phyloP scores from a whole-genome alignment of 169 alveolate species.

The Theileria parva region DNA sequence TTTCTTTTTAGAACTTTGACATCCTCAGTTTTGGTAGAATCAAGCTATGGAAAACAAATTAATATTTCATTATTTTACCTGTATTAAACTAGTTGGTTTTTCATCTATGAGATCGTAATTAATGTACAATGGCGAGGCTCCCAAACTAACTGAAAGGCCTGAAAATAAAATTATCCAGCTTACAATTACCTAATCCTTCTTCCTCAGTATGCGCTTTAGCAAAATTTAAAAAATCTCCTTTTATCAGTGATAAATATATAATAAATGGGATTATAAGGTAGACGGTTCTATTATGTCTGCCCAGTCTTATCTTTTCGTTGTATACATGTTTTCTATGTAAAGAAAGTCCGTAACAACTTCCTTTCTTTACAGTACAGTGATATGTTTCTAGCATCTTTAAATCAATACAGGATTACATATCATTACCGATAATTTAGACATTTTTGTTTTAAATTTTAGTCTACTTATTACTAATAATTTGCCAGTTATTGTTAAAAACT shows the following conservation, averaged over 20 bases:
- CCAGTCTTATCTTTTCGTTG: background rate
- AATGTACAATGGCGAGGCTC: conserved; percentile 11
- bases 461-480: background rate
- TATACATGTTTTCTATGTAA: conserved; percentile 17
- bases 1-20: background rate
- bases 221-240: background rate
- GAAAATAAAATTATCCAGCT: background rate
- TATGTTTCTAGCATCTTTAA: conserved; percentile 5
- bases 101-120: conserved; percentile 2
- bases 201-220: background rate
- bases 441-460: background rate
- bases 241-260: background rate
- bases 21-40: background rate
- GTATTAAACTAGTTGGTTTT: background rate
- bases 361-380: background rate
- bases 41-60: background rate
- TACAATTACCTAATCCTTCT: background rate
- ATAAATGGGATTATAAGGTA: background rate
- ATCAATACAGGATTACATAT: background rate
- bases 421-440: background rate
- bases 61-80: background rate
- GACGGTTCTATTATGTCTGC: background rate
- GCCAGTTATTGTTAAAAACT: background rate
- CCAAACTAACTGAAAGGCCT: conserved; percentile 4
- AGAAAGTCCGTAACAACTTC: conserved; percentile 24